Conservation (phyloP, 1,284 basidiomycete species). For the Leucoagaricus sp. region DNA sequence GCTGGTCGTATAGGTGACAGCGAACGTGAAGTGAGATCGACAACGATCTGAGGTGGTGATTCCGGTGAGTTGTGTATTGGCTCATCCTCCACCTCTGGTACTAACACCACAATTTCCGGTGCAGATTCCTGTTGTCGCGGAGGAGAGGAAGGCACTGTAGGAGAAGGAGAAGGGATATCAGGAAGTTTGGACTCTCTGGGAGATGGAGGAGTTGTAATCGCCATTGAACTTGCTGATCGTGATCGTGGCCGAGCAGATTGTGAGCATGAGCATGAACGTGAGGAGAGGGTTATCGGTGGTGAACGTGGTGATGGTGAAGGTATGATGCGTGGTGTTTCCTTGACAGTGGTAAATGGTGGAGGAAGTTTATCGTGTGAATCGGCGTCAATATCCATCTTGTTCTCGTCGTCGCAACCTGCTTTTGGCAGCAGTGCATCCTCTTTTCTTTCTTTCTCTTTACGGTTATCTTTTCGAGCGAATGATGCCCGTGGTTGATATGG, state of each 20-base stretch:
- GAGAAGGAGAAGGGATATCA: constrained; percentile 1
- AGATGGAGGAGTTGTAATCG: constrained; percentile 16
- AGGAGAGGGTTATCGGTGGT: not conserved
- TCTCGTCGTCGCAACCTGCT: too few species aligned
- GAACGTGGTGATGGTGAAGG: constrained; percentile 3
- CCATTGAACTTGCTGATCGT: constrained; percentile 1
- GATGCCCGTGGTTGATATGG: constrained; percentile 11
- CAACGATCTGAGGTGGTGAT: not conserved
- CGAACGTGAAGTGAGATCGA: too few species aligned
- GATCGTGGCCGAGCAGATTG: constrained; percentile 1
- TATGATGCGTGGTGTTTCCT: too few species aligned
- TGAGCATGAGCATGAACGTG: too few species aligned
- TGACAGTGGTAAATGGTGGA: not conserved
- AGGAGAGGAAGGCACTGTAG: not conserved
- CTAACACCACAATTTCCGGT: too few species aligned
- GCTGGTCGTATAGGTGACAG: too few species aligned
- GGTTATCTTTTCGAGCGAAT: constrained; percentile 10
- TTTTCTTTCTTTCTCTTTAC: too few species aligned
- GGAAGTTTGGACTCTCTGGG: constrained; percentile 8
- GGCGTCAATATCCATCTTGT: constrained; percentile 7
- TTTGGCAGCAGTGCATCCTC: too few species aligned
- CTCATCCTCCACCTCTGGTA: not conserved
- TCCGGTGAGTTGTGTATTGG: constrained; percentile 2
- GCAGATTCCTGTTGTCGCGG: too few species aligned
- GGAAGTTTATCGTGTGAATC: not conserved